Evolutionary conservation across 2,329 filamentous ascomycete species (phyloP), one percentile per base, ranked within the genome.

Genomic region (Venturiaceae sp.): DNA sequence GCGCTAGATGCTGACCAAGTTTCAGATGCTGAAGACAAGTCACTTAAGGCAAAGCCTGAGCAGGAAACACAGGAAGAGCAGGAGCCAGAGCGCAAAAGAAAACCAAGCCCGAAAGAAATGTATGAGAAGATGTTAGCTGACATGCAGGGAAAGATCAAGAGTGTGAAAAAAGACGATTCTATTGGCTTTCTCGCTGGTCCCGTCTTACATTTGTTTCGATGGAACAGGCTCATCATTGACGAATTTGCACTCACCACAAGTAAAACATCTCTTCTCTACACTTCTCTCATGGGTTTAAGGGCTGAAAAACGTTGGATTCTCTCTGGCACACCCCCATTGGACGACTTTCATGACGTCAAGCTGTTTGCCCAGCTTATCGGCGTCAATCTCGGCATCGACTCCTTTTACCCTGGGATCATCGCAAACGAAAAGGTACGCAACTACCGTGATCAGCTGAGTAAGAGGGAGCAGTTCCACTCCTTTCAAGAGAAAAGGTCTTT

Each of bases 211-310:
- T 76, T 83, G 64, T 87, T 86, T 65, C 67, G 72, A 1, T 87
- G 82, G 66, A 80, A 80, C 58, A 75, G 85, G 5, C 60, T 87
- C 0, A 76, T 87, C 2, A 72, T 86, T 1, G 85, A 88, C 60
- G 85, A 88, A 62, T 86, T 83, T 62, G 81, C 83, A 1, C 84
- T 86, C 62, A 70, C 80, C 5, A 72, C 74, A n/a, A 63, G 73
- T 55, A 39, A 39, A n/a, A 11, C 36, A 11, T 39, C 36, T 39
- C 36, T 11, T 11, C 68, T 74, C 60, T 3, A 67, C 64, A 53
- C 62, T 32, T 21, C 66, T 1, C 60, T 65, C 1, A 23, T 56
- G 34, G 66, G 64, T 0, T 64, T 85, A 1, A 65, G 74, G 26
- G 76, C 80, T 11, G 71, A 75, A 41, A 81, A 78, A 41, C 77